Base-by-base conservation (phyloP, 345 rosid genomes). In the Carallia brachiata region DNA sequence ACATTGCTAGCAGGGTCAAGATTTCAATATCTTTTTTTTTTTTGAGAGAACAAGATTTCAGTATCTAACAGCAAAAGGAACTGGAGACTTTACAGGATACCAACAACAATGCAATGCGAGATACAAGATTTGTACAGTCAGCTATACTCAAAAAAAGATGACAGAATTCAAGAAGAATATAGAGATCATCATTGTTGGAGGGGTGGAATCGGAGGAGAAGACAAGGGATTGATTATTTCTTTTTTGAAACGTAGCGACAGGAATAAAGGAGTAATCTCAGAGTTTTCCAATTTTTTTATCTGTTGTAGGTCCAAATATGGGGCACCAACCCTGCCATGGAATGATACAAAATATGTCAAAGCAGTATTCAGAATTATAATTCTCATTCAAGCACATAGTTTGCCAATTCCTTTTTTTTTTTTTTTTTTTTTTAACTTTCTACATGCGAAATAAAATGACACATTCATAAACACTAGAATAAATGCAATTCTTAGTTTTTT, bases 271-370 rank as follows among this genome's bases (percentile, higher is more conserved):
- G 50, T 4, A 13, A 44, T 44, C 16, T 44, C 52, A 39, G 28
- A 37, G 10, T 37, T 55, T 65, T 65, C 65, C 17, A 31, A 19
- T 56, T 40, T 8, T 63, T 40, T 31, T 19, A 56, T 55, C 47
- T 34, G 30, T 40, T 15, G 15, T 44, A 36, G 9, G 16, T 8
- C 15, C 58, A 34, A 16, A 71, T 17, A 13, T 0, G 0, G 69
- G 69, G 69, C 64, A 57, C 23, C 52, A 65, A 65, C 69, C 75
- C 69, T 69, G 27, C 58, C 57, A 32, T 15, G 48, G 12, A 72
- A 7, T 32, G 48, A 32, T 56, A 57, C 0, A 23, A 4, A 58
- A 1, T 40, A 19, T 31, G 17, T 54, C 10, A 27, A 12, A 31
- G 10, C 15, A 39, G 40, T 71, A 56, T 17, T 44, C 50, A 15